Conservation (phyloP, 768 basidiomycete species). For the Filobasidium wieringae region DNA sequence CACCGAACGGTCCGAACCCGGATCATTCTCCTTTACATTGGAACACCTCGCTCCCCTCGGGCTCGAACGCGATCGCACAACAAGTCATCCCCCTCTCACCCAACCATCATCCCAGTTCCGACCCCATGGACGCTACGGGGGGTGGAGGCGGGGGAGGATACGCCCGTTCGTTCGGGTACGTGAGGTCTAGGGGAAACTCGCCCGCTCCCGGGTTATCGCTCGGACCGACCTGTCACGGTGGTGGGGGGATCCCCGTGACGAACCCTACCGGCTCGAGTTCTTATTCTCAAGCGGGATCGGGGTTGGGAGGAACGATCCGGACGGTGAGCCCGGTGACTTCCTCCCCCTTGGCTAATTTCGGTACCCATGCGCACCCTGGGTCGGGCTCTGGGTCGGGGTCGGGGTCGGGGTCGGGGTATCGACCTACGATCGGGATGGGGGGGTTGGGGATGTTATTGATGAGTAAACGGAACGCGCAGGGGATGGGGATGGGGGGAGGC, state of each 20-base stretch:
- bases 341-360: conserved; percentile 6
- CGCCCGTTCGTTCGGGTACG: background rate
- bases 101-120: background rate
- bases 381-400: background rate
- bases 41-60: background rate
- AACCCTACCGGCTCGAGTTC: no score
- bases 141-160: background rate
- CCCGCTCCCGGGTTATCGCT: no score
- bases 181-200: conserved; percentile 7
- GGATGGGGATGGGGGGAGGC: background rate
- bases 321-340: conserved; percentile 15
- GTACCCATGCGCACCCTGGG: background rate
- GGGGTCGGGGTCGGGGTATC: background rate
- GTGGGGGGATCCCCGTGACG: no score
- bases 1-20: background rate
- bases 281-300: no score
- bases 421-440: conserved; percentile 41
- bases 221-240: no score
- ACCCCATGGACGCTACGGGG: background rate
- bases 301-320: conserved; percentile 4
- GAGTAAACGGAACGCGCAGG: conserved; percentile 41
- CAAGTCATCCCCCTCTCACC: background rate
- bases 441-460: conserved; percentile 74
- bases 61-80: no score
- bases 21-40: conserved; percentile 4